phyloP scores from a whole-genome alignment of 1,284 basidiomycete species.

The Apiotrichum laibachii region DNA sequence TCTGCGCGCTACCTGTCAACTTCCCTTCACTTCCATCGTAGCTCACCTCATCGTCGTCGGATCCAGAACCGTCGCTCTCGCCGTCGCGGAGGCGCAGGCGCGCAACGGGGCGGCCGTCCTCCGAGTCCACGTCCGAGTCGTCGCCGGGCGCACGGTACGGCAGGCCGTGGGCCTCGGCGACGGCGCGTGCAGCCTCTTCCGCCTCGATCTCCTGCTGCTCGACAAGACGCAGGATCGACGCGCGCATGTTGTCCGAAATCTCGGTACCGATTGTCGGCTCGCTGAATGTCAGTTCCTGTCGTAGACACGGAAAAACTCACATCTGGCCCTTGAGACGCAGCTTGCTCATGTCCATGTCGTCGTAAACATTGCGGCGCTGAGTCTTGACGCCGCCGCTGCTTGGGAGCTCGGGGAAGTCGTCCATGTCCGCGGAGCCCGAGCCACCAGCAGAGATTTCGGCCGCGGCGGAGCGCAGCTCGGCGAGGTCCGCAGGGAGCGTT shows the following conservation, averaged over 20 bases:
- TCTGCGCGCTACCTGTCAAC: conserved; percentile 7
- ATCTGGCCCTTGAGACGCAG: conserved; percentile 60
- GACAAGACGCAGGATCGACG: conserved; percentile 69
- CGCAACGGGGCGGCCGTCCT: conserved; percentile 12
- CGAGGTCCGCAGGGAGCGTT: conserved; percentile 38
- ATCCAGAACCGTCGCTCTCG: conserved; percentile 16
- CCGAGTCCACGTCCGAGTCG: conserved; percentile 37
- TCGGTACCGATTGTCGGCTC: conserved; percentile 57
- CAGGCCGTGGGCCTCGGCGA: conserved; percentile 36
- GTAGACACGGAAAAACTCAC: conserved; percentile 46
- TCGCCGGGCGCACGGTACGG: conserved; percentile 48
- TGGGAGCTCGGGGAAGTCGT: background rate
- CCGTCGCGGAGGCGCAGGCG: conserved; percentile 30
- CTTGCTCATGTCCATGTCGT: conserved; percentile 64
- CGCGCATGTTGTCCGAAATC: conserved; percentile 71
- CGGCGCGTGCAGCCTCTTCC: conserved; percentile 59
- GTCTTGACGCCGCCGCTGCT: conserved; percentile 39
- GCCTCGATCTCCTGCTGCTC: conserved; percentile 66
- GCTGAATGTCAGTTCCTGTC: conserved; percentile 3
- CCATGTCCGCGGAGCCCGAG: background rate
- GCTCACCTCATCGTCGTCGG: conserved; percentile 3
- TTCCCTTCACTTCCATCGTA: no score
- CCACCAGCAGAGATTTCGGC: conserved; percentile 1
- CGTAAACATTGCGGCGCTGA: conserved; percentile 63
- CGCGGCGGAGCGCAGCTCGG: conserved; percentile 29